These are phyloP conservation scores for Didymella pomorum DNA, from an alignment of 2,329 filamentous ascomycete genomes.

Conservation along the genomic window DNA sequence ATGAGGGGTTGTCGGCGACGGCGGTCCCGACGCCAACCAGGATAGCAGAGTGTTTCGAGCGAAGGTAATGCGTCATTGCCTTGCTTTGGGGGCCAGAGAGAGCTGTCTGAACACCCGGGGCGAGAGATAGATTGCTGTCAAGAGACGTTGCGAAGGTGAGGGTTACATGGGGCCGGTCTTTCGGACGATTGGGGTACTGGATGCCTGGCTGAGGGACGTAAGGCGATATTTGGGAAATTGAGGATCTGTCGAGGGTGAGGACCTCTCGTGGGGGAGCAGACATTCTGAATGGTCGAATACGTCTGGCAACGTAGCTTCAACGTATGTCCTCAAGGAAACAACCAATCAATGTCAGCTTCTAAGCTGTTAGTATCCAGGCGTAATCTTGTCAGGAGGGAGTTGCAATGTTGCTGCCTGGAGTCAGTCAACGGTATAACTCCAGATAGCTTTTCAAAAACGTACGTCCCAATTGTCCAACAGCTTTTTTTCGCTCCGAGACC, in stretches of 20 bases:
- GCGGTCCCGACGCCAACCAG: conserved; percentile 86
- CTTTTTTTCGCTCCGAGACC: neutral
- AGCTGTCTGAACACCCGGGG: conserved; percentile 79
- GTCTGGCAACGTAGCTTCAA: neutral
- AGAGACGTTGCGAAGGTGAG: conserved; percentile 92
- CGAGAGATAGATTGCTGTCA: conserved; percentile 78
- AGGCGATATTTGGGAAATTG: conserved; percentile 58
- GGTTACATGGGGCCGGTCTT: conserved; percentile 57
- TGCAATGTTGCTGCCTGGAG: conserved; percentile 7
- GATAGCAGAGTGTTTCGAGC: conserved; percentile 83
- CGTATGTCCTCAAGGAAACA: neutral
- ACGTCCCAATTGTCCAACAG: neutral
- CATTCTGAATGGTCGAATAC: conserved; percentile 5
- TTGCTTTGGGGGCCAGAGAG: conserved; percentile 86
- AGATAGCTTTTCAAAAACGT: no score
- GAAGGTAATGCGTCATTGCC: conserved; percentile 91
- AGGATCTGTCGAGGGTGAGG: conserved; percentile 53
- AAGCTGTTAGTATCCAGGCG: neutral
- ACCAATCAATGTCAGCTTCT: neutral
- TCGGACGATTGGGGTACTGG: conserved; percentile 6
- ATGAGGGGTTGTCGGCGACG: conserved; percentile 80
- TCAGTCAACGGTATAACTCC: neutral
- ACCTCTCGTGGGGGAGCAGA: conserved; percentile 29
- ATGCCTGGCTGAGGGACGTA: conserved; percentile 55
- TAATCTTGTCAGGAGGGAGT: neutral